A percentile compares a stretch with the other conserved stretches of the same genome.
phyloP scores from a whole-genome alignment of 1,284 basidiomycete species.

The Pseudozyma sp. region DNA sequence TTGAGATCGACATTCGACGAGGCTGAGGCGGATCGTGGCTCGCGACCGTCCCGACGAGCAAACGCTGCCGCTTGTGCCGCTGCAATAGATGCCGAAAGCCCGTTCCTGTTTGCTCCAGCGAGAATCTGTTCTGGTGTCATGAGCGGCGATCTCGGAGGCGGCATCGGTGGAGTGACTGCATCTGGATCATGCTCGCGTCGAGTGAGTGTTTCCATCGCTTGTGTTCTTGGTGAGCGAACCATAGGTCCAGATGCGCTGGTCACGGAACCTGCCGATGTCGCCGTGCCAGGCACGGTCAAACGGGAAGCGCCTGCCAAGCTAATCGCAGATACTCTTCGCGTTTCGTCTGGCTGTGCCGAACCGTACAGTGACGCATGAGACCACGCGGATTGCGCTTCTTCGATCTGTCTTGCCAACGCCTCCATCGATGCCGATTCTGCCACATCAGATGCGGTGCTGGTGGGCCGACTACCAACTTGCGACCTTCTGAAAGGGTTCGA shows the following conservation, averaged over 20 bases:
- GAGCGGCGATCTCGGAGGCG: slow-evolving; percentile 43
- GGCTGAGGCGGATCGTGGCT: slow-evolving; percentile 3
- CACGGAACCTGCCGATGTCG: neutral
- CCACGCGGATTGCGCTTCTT: slow-evolving; percentile 30
- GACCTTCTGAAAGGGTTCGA: slow-evolving; percentile 15
- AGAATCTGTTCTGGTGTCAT: slow-evolving; percentile 44
- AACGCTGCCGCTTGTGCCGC: slow-evolving; percentile 49
- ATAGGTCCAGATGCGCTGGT: neutral
- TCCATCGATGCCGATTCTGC: slow-evolving; percentile 25
- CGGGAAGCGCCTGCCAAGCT: neutral
- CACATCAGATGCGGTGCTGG: neutral
- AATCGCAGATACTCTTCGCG: neutral
- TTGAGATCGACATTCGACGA: slow-evolving; percentile 10
- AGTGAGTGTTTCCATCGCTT: slow-evolving; percentile 43
- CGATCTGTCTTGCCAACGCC: slow-evolving; percentile 30
- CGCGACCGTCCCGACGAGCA: slow-evolving; percentile 18
- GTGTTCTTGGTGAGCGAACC: slow-evolving; percentile 40
- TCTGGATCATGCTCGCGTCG: slow-evolving; percentile 16
- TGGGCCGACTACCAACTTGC: neutral
- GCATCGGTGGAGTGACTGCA: slow-evolving; percentile 12
- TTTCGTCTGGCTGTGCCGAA: neutral
- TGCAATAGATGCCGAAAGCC: slow-evolving; percentile 39
- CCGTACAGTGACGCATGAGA: slow-evolving; percentile 1
- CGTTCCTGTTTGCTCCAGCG: slow-evolving; percentile 19
- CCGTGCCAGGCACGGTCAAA: neutral